phyloP scores from a whole-genome alignment of 2,329 filamentous ascomycete species.

The Cercospora beticola region DNA sequence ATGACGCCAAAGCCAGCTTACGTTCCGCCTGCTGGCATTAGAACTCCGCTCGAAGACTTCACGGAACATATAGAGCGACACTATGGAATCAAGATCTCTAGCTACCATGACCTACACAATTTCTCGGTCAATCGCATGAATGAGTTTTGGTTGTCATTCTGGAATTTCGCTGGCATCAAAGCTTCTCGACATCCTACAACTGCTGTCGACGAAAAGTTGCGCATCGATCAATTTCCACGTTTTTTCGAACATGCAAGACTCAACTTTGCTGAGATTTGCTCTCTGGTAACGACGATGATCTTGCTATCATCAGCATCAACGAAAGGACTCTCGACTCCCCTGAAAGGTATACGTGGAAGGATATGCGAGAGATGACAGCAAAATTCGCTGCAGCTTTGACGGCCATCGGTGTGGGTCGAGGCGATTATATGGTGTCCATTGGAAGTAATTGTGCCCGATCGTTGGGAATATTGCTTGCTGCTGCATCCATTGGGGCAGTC shows the following conservation, averaged over 20 bases:
- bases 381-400: neutral
- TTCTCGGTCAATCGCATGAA: slow-evolving; percentile 21
- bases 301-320: neutral
- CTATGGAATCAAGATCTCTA: neutral
- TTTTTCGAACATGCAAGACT: slow-evolving; percentile 17
- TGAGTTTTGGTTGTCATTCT: slow-evolving; percentile 23
- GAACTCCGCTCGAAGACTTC: slow-evolving; percentile 19
- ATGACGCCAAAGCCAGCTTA: slow-evolving; percentile 15
- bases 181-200: slow-evolving; percentile 7
- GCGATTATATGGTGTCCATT: neutral
- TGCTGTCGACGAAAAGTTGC: slow-evolving; percentile 4
- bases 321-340: neutral
- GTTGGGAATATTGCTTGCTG: neutral
- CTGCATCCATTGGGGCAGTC: neutral
- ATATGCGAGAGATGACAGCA: neutral
- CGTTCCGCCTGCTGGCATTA: slow-evolving; percentile 11
- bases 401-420: neutral
- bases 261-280: slow-evolving; percentile 18
- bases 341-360: neutral
- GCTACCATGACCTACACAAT: slow-evolving; percentile 17
- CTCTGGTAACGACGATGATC: slow-evolving; percentile 18
- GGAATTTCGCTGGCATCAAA: slow-evolving; percentile 18
- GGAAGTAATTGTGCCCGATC: neutral
- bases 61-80: slow-evolving; percentile 3
- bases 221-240: slow-evolving; percentile 15